Percentiles rank a stretch among this genome's conserved stretches.
phyloP scores from a whole-genome alignment of 2,329 filamentous ascomycete species.

The Tolypocladium ovalisporum region DNA sequence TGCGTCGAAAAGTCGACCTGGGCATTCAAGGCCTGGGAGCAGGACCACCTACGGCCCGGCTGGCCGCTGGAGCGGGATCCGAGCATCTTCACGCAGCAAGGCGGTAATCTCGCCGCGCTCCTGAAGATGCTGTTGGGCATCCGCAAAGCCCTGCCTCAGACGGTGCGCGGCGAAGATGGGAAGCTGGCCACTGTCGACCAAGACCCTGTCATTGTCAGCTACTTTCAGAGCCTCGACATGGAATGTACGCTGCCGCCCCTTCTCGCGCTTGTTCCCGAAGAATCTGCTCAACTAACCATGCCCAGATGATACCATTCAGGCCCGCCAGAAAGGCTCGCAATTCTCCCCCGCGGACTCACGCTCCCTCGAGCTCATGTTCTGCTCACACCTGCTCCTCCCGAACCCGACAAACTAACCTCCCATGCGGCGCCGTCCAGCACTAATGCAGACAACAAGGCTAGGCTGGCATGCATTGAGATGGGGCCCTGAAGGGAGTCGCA shows the following conservation, averaged over 20 bases:
- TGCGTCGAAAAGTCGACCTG: conserved; percentile 58
- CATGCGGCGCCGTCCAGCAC: neutral
- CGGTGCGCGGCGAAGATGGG: conserved; percentile 32
- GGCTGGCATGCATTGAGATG: neutral
- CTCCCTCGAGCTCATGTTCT: conserved; percentile 39
- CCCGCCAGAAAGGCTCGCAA: conserved; percentile 38
- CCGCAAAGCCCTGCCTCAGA: conserved; percentile 46
- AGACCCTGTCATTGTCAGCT: conserved; percentile 34
- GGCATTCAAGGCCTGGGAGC: conserved; percentile 59
- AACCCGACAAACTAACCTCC: conserved; percentile 10
- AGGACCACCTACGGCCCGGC: conserved; percentile 44
- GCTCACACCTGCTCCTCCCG: conserved; percentile 34
- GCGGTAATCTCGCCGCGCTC: conserved; percentile 45
- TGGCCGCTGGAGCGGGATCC: conserved; percentile 53
- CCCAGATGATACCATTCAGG: conserved; percentile 21
- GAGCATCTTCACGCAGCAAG: conserved; percentile 45
- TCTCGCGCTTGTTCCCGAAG: neutral
- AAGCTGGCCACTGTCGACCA: conserved; percentile 36
- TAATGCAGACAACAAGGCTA: neutral
- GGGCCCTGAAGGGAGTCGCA: neutral
- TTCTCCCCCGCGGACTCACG: conserved; percentile 40
- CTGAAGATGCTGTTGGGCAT: conserved; percentile 53
- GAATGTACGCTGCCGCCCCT: conserved; percentile 36
- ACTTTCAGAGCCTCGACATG: conserved; percentile 45
- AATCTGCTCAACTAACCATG: neutral